Evolutionary conservation across 352 stramenopile species (phyloP).

Genomic region (Pythium guiyangense): DNA sequence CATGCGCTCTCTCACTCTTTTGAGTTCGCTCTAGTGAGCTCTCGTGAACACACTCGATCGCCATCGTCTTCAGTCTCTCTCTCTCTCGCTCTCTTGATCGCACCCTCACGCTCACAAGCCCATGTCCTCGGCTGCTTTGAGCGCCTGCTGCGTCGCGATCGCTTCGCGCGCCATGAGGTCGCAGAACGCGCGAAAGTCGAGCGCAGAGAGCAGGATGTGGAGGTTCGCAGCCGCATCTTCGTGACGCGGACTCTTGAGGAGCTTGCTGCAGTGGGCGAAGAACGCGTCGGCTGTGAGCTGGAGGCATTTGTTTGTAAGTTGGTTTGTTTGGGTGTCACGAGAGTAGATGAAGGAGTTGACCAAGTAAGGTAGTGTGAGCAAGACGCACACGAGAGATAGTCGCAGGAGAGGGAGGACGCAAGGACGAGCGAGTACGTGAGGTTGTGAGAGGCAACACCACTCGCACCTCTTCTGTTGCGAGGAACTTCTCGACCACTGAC

Average conservation of each 20-base stretch:
- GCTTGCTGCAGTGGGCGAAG: constrained; percentile 36
- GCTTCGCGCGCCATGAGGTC: constrained; percentile 44
- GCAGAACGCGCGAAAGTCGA: constrained; percentile 57
- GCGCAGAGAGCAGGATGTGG: constrained; percentile 36
- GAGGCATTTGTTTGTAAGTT: neutral
- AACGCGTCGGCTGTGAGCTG: constrained; percentile 41
- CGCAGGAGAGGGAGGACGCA: too few relatives aligned
- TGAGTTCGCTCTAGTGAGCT: too few relatives aligned
- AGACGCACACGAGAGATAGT: neutral
- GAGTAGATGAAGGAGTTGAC: too few relatives aligned
- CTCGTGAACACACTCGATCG: too few relatives aligned
- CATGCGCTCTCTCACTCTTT: too few relatives aligned
- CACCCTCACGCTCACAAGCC: constrained; percentile 25
- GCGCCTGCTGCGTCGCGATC: constrained; percentile 35
- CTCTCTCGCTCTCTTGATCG: too few relatives aligned
- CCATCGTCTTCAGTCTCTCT: too few relatives aligned
- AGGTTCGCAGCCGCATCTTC: constrained; percentile 35
- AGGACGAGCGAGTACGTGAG: too few relatives aligned
- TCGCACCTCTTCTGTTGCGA: constrained; percentile 32
- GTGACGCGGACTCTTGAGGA: constrained; percentile 26
- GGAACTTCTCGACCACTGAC: constrained; percentile 31
- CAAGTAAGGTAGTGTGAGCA: neutral
- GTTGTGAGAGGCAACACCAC: neutral
- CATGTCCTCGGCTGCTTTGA: constrained; percentile 56
- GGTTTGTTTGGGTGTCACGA: too few relatives aligned